Conservation (phyloP, 116 monocot genomes). For the Cymodocea nodosa region DNA sequence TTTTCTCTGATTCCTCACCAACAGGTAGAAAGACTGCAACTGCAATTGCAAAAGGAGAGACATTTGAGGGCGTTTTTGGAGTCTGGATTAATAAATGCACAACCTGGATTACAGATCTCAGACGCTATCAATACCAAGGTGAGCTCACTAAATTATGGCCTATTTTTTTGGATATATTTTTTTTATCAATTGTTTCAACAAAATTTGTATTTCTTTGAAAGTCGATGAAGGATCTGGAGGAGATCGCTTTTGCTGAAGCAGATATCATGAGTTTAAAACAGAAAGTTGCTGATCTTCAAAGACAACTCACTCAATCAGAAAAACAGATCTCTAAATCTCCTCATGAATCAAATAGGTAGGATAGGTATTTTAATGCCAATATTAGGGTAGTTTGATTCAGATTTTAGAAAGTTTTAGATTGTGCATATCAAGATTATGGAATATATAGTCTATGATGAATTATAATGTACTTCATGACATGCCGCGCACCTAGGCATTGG, state of each 20-base stretch:
- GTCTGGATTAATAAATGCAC: constrained; percentile 45
- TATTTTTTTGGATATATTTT: neutral
- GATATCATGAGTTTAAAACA: constrained; percentile 63
- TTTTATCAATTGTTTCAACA: neutral
- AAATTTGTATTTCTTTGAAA: constrained; percentile 16
- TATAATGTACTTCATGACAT: no score
- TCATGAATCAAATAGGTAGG: constrained; percentile 31
- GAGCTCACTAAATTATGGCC: neutral
- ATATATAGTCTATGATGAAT: no score
- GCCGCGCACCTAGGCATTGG: no score
- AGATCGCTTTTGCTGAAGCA: constrained; percentile 56
- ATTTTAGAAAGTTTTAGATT: no score
- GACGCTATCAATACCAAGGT: constrained; percentile 58
- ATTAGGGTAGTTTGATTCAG: no score
- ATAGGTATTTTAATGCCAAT: neutral
- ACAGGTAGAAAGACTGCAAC: constrained; percentile 58
- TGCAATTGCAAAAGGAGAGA: constrained; percentile 69
- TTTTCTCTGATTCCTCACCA: neutral
- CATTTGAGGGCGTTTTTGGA: constrained; percentile 49
- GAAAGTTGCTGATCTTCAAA: constrained; percentile 47
- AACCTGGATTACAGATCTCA: constrained; percentile 20
- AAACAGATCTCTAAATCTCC: constrained; percentile 19
- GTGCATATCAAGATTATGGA: no score
- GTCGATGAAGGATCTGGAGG: constrained; percentile 58
- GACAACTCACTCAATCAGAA: constrained; percentile 29